A percentile compares a stretch with the other conserved stretches of the same genome.
phyloP scores from a whole-genome alignment of 257 asterid species.

The Rauvolfia tetraphylla region DNA sequence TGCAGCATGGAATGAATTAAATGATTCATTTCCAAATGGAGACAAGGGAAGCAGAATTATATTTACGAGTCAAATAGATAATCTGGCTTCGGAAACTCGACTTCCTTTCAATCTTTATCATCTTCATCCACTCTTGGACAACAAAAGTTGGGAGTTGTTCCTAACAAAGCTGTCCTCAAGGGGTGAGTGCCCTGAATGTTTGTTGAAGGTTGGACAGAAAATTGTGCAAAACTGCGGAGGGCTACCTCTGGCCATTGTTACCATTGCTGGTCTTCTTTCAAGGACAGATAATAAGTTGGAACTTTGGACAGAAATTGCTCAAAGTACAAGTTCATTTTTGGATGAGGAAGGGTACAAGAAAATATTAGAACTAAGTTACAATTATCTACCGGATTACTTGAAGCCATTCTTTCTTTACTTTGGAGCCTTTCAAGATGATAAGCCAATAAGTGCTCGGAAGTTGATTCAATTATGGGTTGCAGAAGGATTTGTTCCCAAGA shows the following conservation, averaged over 20 bases:
- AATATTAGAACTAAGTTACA: not conserved
- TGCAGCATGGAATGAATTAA: not conserved
- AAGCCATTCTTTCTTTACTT: not conserved
- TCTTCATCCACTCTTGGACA: not conserved
- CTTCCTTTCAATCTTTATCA: not conserved
- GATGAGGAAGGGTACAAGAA: not conserved
- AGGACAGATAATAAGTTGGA: not conserved
- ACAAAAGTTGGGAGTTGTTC: constrained; percentile 12
- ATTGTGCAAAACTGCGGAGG: not conserved
- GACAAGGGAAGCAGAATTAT: constrained; percentile 16
- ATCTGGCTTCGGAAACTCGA: not conserved
- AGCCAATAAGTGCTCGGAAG: not conserved
- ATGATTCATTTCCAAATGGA: constrained; percentile 5
- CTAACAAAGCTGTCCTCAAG: not conserved
- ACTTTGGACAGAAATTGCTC: not conserved
- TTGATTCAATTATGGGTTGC: not conserved
- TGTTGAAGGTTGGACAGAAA: not conserved
- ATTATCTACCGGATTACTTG: not conserved
- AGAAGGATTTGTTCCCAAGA: not conserved
- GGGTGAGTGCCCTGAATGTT: not conserved
- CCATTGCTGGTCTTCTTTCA: not conserved
- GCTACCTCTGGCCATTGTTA: constrained; percentile 3
- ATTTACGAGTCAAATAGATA: constrained; percentile 16
- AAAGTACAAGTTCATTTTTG: constrained; percentile 5
- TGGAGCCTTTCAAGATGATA: not conserved